Evolutionary conservation across 495 filamentous ascomycete species (phyloP), one percentile per base, ranked within the genome.

Genomic region (Tuber aestivum): DNA sequence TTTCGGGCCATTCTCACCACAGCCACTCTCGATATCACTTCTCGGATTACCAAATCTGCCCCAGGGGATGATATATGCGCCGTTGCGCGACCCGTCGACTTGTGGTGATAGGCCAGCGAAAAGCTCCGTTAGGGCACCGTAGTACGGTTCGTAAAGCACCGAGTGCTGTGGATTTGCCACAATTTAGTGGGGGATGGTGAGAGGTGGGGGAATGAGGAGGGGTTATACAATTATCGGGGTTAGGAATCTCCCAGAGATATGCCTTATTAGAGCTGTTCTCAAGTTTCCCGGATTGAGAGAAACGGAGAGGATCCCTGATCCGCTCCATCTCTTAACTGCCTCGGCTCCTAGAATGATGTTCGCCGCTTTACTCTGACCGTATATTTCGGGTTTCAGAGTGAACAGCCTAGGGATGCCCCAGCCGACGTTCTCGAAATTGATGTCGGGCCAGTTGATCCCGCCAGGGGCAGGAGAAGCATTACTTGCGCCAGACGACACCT

Each of bases 41-140:
- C 77, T 76, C 69, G 79, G 75, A 27, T 71, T 72, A 18, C 79
- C 76, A 74, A 83, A 75, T 68, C 83, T 76, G 4, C 85, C 86
- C 85, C 84, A 86, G 4, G 85, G 85, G 14, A 86, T 78, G 8
- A 84, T 73, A 80, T 84, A 86, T 5, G 77, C 76, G 0, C 86
- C 86, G 20, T 69, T 72, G 35, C 79, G 84, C 27, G 81, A 77
- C 48, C 83, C 76, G 69, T 75, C 74, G 10, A 87, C 73, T 8
- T 85, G 77, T 12, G 82, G 73, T 3, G 79, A 79, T 10, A 86
- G 38, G 3, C 85, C 85, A 6, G 86, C 85, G 73, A 80, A 87
- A 35, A 87, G 74, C 74, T 83, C 81, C 0, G 86, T 87, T 71
- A 87, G 83, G 1, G 80, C 86, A 2, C 86, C 83, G 32, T 81